Conservation (phyloP, 2,329 filamentous ascomycete species). For the Fusarium sp. region DNA sequence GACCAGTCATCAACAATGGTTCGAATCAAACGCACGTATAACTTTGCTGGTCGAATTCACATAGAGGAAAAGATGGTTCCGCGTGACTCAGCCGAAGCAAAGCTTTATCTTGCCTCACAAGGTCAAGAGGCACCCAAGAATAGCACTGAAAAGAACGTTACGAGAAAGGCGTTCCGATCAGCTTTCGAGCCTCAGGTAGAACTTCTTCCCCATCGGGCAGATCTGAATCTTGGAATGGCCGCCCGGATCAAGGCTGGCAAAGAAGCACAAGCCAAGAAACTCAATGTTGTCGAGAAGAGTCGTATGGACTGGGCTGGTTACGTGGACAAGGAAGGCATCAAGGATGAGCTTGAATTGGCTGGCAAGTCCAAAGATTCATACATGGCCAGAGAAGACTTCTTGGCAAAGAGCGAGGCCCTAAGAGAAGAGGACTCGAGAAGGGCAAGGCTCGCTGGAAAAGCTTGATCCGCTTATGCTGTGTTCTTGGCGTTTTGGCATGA, state of each 20-base stretch:
- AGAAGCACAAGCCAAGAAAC: constrained; percentile 66
- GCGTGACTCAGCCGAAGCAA: constrained; percentile 71
- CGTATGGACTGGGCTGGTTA: constrained; percentile 78
- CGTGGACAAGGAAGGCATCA: constrained; percentile 76
- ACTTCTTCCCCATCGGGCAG: constrained; percentile 55
- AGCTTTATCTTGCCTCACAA: constrained; percentile 67
- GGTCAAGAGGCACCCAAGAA: constrained; percentile 43
- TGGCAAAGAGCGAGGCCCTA: constrained; percentile 70
- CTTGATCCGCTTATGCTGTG: constrained; percentile 17
- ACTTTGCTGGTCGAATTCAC: constrained; percentile 77
- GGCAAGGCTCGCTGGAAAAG: constrained; percentile 57
- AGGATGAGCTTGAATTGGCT: constrained; percentile 72
- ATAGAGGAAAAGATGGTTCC: constrained; percentile 76
- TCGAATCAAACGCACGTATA: constrained; percentile 76
- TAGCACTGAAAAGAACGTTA: constrained; percentile 53
- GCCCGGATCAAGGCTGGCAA: constrained; percentile 59
- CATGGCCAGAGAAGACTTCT: constrained; percentile 69
- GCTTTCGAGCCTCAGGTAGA: constrained; percentile 68
- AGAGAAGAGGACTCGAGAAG: constrained; percentile 68
- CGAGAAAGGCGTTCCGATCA: constrained; percentile 68
- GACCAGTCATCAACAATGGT: constrained; percentile 56
- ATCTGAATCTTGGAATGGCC: constrained; percentile 67
- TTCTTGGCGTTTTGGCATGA: constrained; percentile 39
- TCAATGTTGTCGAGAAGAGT: constrained; percentile 77
- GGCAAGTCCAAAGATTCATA: constrained; percentile 73